Evolutionary conservation across 805 yeast genomes (phyloP).

Genomic region (Kazachstania psychrophila): DNA sequence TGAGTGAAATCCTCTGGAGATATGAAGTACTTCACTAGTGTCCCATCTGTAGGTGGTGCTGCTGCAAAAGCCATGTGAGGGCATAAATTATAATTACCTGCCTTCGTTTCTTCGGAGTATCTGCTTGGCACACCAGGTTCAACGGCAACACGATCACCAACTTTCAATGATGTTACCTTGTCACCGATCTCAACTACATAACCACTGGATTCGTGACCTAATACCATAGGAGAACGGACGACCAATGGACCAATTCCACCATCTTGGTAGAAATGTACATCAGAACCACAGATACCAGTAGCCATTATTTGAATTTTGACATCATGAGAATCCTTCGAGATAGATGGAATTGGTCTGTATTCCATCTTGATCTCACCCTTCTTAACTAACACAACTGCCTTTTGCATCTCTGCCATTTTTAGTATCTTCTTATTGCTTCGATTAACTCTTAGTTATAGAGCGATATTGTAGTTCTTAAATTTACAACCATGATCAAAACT

Average conservation of each 20-base stretch:
- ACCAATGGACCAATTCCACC: constrained; percentile 74
- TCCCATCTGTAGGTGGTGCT: constrained; percentile 80
- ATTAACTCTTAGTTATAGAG: too few relatives aligned
- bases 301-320: constrained; percentile 69
- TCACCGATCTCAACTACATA: constrained; percentile 61
- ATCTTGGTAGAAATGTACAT: constrained; percentile 71
- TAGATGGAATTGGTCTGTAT: constrained; percentile 55
- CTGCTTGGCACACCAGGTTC: constrained; percentile 88
- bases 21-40: constrained; percentile 61
- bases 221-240: constrained; percentile 68
- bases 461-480: too few relatives aligned
- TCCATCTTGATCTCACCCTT: constrained; percentile 57
- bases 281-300: constrained; percentile 86
- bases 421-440: too few relatives aligned
- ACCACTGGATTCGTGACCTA: constrained; percentile 86
- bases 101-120: constrained; percentile 61
- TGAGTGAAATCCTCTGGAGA: constrained; percentile 77
- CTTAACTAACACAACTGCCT: constrained; percentile 53
- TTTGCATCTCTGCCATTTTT: constrained; percentile 6
- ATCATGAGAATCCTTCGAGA: constrained; percentile 52
- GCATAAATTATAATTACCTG: constrained; percentile 74
- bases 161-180: constrained; percentile 51
- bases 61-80: constrained; percentile 88
- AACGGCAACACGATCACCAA: constrained; percentile 81
- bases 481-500: too few relatives aligned